Evolutionary conservation across 768 basidiomycete genomes (phyloP), one percentile per base, ranked within the genome.

Genomic region (Termitomyces sp.): DNA sequence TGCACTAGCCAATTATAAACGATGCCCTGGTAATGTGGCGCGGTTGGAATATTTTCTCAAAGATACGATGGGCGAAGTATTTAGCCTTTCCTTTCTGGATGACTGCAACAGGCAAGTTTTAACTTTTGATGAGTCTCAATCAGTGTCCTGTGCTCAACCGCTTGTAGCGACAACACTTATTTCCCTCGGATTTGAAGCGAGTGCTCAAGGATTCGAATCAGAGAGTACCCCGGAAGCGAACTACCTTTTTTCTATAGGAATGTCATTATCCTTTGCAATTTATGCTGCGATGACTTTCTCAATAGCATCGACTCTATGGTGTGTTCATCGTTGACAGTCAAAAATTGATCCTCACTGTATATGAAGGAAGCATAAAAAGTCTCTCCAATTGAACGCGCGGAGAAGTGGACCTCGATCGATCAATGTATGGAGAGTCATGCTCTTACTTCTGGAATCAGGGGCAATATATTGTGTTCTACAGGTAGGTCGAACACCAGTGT

Each of bases 21-120:
- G 53, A 54, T 32, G n/a, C 39, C 2, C 5, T 54, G 16, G 49
- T 54, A 40, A 46, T 43, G 16, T 54, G 53, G 53, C 53, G 46
- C 2, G 53, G 46, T 25, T 54, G 46, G 47, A 23, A 7, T 5
- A 43, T 49, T 2, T 42, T 54, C 2, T 23, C 29, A 2, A 33
- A 27, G n/a, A 42, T 42, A 7, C 40, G 32, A 27, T 35, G 53
- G 39, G 15, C 40, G 12, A 25, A 35, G n/a, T 35, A 9, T 18
- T 18, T 29, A 11, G 32, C 47, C 18, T 20, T 49, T 42, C 9
- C 2, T 22, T 16, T 54, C 15, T 48, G 47, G n/a, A 6, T 54
- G 10, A 11, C 10, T 33, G 40, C 53, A 3, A 48, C 47, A 29
- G 47, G 53, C n/a, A 40, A 49, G 46, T 36, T 35, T 41, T 9